phyloP scores from a whole-genome alignment of 305 asterid genomes.

The Fraxinus sp. region DNA sequence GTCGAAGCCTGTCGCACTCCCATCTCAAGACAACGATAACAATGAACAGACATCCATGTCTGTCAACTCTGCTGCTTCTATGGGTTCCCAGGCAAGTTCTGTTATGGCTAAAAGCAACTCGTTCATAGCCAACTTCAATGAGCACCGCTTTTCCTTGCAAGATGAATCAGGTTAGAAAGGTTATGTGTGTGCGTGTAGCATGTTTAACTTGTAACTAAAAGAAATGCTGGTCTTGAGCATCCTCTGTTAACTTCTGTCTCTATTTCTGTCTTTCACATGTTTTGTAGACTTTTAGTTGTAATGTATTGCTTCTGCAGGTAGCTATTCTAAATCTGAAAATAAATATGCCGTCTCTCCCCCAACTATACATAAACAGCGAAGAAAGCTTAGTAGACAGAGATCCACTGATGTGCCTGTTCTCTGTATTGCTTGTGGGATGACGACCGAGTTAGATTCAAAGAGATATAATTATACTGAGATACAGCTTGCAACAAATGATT shows the following conservation, averaged over 20 bases:
- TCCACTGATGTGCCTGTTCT: slow-evolving; percentile 42
- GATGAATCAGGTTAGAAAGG: slow-evolving; percentile 50
- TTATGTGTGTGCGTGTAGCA: not conserved
- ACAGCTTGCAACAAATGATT: slow-evolving; percentile 48
- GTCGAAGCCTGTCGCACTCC: slow-evolving; percentile 48
- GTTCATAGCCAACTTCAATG: slow-evolving; percentile 30
- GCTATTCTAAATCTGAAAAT: slow-evolving; percentile 18
- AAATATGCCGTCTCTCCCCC: slow-evolving; percentile 20
- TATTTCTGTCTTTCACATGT: not conserved
- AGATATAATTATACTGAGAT: slow-evolving; percentile 44
- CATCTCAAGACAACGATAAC: slow-evolving; percentile 37
- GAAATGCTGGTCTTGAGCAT: not conserved
- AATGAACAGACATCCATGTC: slow-evolving; percentile 37
- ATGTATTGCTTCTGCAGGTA: slow-evolving; percentile 18
- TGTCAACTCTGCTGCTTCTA: slow-evolving; percentile 27
- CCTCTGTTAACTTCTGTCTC: not conserved
- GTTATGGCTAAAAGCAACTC: slow-evolving; percentile 36
- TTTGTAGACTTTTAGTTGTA: not conserved
- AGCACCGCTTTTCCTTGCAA: slow-evolving; percentile 31
- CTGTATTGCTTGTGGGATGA: slow-evolving; percentile 54
- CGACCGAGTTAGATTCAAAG: slow-evolving; percentile 45
- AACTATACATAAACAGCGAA: slow-evolving; percentile 21
- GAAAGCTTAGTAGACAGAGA: slow-evolving; percentile 23
- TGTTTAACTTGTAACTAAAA: not conserved
- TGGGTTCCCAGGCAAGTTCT: slow-evolving; percentile 35